Conservation (phyloP, 129 eudicot species). For the Flaveria linearis region DNA sequence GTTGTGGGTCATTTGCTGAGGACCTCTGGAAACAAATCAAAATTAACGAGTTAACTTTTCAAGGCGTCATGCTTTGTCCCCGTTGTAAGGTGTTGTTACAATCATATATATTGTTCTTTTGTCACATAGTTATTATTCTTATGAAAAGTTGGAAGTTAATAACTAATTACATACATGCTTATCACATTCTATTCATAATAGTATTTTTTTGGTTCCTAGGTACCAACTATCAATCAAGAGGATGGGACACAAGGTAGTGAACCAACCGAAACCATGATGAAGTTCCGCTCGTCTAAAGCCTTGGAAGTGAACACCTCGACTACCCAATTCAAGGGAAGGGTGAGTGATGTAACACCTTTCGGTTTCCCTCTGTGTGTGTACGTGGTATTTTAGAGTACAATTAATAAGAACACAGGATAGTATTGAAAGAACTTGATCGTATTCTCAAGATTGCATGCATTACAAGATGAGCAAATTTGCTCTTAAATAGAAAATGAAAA, state of each 20-base stretch:
- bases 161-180: too few relatives aligned
- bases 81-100: constrained; percentile 76
- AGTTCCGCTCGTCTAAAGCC: constrained; percentile 56
- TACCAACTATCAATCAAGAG: constrained; percentile 70
- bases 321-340: constrained; percentile 34
- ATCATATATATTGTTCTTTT: neutral
- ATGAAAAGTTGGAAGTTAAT: too few relatives aligned
- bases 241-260: constrained; percentile 51
- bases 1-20: constrained; percentile 77
- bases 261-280: constrained; percentile 53
- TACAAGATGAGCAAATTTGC: too few relatives aligned
- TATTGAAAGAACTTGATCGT: too few relatives aligned
- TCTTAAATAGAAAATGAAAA: too few relatives aligned
- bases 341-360: constrained; percentile 15
- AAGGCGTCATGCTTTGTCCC: constrained; percentile 63
- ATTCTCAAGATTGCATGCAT: too few relatives aligned
- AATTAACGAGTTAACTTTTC: constrained; percentile 54
- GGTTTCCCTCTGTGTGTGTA: neutral
- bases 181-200: neutral
- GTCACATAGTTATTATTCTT: neutral
- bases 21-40: constrained; percentile 81
- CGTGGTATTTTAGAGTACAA: too few relatives aligned
- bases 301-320: constrained; percentile 41
- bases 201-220: constrained; percentile 31
- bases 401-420: too few relatives aligned